Evolutionary conservation across 495 filamentous ascomycete species (phyloP).

Genomic region (Tetracladium marchalianum): DNA sequence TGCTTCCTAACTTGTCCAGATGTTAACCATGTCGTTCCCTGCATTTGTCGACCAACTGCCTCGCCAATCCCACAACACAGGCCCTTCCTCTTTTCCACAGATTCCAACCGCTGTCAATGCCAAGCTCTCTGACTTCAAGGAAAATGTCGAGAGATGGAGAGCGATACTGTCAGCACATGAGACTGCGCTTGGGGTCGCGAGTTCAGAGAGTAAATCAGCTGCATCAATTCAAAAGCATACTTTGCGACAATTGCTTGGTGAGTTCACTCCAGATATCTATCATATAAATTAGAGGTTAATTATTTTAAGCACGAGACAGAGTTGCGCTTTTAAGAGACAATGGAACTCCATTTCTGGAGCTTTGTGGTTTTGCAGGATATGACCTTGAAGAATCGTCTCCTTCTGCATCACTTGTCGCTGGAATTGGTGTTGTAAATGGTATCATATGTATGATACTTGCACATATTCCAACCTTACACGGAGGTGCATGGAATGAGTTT

Average conservation of each 20-base stretch:
- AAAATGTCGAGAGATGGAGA: constrained; percentile 1
- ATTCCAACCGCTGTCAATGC: not conserved
- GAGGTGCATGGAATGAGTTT: constrained; percentile 9
- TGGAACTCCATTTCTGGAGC: constrained; percentile 6
- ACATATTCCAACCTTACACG: constrained; percentile 6
- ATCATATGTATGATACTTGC: constrained; percentile 9
- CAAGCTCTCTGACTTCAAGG: not conserved
- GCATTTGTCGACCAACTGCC: no score
- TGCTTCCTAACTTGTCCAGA: no score
- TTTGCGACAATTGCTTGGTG: constrained; percentile 2
- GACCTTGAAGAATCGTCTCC: constrained; percentile 4
- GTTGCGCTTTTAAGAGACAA: constrained; percentile 3
- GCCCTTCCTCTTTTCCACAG: not conserved
- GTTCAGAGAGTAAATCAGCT: not conserved
- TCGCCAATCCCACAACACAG: no score
- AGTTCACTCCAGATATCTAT: not conserved
- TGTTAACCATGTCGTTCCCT: no score
- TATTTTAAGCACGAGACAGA: constrained; percentile 6
- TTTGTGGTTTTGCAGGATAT: constrained; percentile 6
- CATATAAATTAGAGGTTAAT: not conserved
- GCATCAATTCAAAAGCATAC: not conserved
- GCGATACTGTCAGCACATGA: not conserved
- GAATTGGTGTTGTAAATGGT: constrained; percentile 8
- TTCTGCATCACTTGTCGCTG: constrained; percentile 7
- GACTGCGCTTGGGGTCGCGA: not conserved